Conservation (phyloP, 345 rosid species). For the Aurinia saxatilis region DNA sequence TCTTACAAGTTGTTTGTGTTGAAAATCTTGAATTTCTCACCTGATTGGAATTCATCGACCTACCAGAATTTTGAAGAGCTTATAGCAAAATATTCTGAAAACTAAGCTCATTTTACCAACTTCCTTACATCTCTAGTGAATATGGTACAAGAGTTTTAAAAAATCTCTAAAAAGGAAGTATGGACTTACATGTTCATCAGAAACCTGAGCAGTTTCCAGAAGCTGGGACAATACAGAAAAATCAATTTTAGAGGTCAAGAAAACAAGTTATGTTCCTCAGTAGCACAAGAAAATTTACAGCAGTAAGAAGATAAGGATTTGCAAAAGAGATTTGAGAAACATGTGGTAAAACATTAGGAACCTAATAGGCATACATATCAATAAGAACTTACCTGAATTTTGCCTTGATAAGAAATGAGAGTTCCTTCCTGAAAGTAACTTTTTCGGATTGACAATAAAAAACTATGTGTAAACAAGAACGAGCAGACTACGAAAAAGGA, state of each 20-base stretch:
- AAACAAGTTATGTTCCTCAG: not conserved
- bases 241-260: slow-evolving; percentile 1
- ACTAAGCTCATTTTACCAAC: too few relatives aligned
- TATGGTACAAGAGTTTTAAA: not conserved
- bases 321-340: not conserved
- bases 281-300: too few relatives aligned
- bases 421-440: slow-evolving; percentile 97
- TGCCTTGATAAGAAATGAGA: slow-evolving; percentile 94
- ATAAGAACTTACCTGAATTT: slow-evolving; percentile 59
- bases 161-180: not conserved
- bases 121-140: not conserved
- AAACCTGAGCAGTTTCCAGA: slow-evolving; percentile 95
- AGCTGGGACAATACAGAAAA: slow-evolving; percentile 45
- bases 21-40: slow-evolving; percentile 98
- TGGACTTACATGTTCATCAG: slow-evolving; percentile 83
- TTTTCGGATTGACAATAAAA: not conserved
- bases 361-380: not conserved
- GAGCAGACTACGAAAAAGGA: slow-evolving; percentile 16
- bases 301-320: slow-evolving; percentile 1
- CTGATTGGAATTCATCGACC: slow-evolving; percentile 97
- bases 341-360: too few relatives aligned
- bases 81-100: too few relatives aligned
- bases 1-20: slow-evolving; percentile 94
- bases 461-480: not conserved
- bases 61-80: slow-evolving; percentile 32